These are phyloP conservation scores for Aspergillus fructus DNA, from an alignment of 2,329 filamentous ascomycete species.

Conservation along the genomic window DNA sequence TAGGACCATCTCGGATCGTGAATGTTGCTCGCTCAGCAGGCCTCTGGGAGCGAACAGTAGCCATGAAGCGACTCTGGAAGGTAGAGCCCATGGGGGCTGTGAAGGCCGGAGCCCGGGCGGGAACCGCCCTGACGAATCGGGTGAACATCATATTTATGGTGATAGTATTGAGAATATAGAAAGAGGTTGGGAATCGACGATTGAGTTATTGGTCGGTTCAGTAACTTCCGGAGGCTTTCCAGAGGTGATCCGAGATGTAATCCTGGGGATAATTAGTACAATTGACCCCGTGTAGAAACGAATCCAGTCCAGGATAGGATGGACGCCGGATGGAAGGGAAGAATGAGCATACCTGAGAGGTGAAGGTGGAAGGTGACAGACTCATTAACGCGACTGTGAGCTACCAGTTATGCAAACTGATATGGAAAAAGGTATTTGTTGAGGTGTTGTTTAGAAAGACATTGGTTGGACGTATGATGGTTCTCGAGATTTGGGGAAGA, in stretches of 20 bases:
- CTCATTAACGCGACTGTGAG: conserved; percentile 71
- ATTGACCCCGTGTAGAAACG: background rate
- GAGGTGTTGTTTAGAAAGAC: conserved; percentile 26
- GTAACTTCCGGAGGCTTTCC: conserved; percentile 65
- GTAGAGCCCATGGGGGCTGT: conserved; percentile 35
- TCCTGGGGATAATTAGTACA: conserved; percentile 43
- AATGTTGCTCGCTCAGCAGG: conserved; percentile 80
- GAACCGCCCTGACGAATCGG: conserved; percentile 54
- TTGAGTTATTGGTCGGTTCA: conserved; percentile 23
- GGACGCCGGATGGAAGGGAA: background rate
- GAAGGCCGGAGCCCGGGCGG: conserved; percentile 48
- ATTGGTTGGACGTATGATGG: conserved; percentile 19
- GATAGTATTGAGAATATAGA: conserved; percentile 11
- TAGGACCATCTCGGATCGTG: conserved; percentile 91
- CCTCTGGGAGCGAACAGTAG: conserved; percentile 64
- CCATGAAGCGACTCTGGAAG: conserved; percentile 52
- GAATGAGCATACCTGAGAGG: conserved; percentile 69
- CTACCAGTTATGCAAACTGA: conserved; percentile 34
- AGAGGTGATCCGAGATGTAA: conserved; percentile 70
- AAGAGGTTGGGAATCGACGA: background rate
- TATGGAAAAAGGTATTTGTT: conserved; percentile 4
- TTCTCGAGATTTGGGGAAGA: conserved; percentile 7
- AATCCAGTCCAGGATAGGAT: background rate
- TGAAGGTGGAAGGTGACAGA: conserved; percentile 80
- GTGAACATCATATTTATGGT: conserved; percentile 51